These are phyloP conservation scores for Alternaria sp. DNA, from an alignment of 2,329 filamentous ascomycete genomes.

Conservation along the genomic window DNA sequence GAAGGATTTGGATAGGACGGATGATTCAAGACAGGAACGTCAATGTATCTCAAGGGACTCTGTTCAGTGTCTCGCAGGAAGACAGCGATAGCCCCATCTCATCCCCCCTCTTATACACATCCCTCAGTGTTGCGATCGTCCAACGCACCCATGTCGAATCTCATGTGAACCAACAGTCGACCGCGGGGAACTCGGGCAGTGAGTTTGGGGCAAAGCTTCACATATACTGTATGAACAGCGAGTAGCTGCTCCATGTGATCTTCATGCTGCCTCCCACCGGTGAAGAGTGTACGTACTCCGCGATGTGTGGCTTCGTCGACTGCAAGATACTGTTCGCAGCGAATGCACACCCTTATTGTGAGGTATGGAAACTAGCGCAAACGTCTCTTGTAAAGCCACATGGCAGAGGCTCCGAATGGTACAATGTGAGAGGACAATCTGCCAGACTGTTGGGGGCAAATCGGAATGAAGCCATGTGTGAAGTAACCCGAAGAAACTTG, in stretches of 20 bases:
- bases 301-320: neutral
- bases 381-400: neutral
- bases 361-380: neutral
- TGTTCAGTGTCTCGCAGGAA: neutral
- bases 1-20: neutral
- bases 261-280: neutral
- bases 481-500: neutral
- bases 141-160: neutral
- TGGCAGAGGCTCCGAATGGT: neutral
- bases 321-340: neutral
- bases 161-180: neutral
- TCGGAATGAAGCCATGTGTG: slow-evolving; percentile 8
- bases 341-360: neutral
- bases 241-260: neutral
- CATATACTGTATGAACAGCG: neutral
- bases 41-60: neutral
- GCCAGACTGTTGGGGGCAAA: neutral
- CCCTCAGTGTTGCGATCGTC: neutral
- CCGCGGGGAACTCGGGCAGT: neutral
- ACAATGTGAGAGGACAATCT: neutral
- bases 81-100: neutral
- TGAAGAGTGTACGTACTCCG: neutral
- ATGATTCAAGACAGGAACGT: neutral
- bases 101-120: neutral
- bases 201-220: neutral